These are phyloP conservation scores for Xylaria sp. DNA, from an alignment of 495 filamentous ascomycete species.

Conservation along the genomic window DNA sequence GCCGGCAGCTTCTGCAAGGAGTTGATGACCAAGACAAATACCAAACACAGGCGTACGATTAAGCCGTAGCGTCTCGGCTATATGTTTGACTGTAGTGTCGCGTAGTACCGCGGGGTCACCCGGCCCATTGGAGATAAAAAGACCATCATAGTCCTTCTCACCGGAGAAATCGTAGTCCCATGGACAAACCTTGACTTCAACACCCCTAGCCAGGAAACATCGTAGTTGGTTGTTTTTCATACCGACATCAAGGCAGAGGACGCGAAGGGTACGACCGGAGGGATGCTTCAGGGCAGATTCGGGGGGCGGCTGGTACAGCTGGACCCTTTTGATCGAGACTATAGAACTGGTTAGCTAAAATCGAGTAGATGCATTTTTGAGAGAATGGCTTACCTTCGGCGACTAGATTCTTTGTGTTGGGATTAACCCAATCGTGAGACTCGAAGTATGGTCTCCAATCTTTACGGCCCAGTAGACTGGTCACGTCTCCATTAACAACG, in stretches of 20 bases:
- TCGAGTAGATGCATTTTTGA: constrained; percentile 34
- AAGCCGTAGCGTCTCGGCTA: constrained; percentile 72
- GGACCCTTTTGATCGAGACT: constrained; percentile 88
- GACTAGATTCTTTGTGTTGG: constrained; percentile 90
- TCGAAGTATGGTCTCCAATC: constrained; percentile 76
- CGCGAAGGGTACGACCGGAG: constrained; percentile 81
- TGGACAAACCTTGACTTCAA: constrained; percentile 92
- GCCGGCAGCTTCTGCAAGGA: constrained; percentile 89
- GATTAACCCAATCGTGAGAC: constrained; percentile 83
- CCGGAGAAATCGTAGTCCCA: constrained; percentile 91
- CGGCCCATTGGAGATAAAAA: constrained; percentile 97
- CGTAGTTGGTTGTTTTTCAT: constrained; percentile 97
- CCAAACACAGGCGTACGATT: constrained; percentile 89
- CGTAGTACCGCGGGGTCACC: constrained; percentile 89
- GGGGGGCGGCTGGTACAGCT: constrained; percentile 76
- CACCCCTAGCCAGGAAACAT: constrained; percentile 87
- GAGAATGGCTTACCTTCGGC: constrained; percentile 76
- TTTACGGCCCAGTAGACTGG: constrained; percentile 37
- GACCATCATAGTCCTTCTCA: constrained; percentile 84
- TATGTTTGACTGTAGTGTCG: constrained; percentile 71
- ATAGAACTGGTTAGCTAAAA: constrained; percentile 15
- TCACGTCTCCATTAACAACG: constrained; percentile 29
- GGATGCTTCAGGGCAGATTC: constrained; percentile 75
- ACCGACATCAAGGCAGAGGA: constrained; percentile 93
- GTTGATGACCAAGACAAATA: constrained; percentile 95